A percentile compares a stretch with the other conserved stretches of the same genome.
Evolutionary conservation across 176 grass and related monocot genomes (phyloP).

Genomic region (Leersia perrieri): DNA sequence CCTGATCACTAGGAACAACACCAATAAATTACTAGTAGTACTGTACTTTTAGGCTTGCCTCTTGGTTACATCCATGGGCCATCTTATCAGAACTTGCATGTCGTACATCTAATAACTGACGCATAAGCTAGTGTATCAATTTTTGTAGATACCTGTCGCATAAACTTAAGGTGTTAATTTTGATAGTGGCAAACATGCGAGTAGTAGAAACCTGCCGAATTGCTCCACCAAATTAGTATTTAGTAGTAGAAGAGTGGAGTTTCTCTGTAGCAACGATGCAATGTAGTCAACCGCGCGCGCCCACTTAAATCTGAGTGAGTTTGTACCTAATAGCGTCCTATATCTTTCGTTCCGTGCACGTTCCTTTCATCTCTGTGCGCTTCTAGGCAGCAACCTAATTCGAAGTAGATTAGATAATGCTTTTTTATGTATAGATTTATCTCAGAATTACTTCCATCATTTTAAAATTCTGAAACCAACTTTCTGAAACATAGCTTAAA

Average conservation of each 20-base stretch:
- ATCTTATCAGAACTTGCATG: background rate
- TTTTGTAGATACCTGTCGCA: no score
- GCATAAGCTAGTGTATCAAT: background rate
- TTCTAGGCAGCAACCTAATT: background rate
- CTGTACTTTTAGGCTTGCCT: background rate
- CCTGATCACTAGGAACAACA: background rate
- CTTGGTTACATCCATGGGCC: background rate
- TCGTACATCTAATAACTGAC: background rate
- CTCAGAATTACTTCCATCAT: background rate
- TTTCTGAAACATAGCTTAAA: no score
- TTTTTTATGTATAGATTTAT: background rate
- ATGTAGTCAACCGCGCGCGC: background rate
- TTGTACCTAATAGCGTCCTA: background rate
- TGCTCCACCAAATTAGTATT: background rate
- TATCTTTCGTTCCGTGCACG: background rate
- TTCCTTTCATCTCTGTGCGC: background rate
- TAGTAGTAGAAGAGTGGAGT: background rate
- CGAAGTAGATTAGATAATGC: background rate
- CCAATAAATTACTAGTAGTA: background rate
- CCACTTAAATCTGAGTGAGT: constrained; percentile 3
- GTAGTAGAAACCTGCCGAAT: background rate
- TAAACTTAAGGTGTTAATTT: no score
- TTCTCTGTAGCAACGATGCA: background rate
- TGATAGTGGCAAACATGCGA: background rate
- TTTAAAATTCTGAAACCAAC: no score